Percentiles rank a stretch among this genome's conserved stretches.
Evolutionary conservation across 345 rosid species (phyloP).

Genomic region (Eutrema japonicum): DNA sequence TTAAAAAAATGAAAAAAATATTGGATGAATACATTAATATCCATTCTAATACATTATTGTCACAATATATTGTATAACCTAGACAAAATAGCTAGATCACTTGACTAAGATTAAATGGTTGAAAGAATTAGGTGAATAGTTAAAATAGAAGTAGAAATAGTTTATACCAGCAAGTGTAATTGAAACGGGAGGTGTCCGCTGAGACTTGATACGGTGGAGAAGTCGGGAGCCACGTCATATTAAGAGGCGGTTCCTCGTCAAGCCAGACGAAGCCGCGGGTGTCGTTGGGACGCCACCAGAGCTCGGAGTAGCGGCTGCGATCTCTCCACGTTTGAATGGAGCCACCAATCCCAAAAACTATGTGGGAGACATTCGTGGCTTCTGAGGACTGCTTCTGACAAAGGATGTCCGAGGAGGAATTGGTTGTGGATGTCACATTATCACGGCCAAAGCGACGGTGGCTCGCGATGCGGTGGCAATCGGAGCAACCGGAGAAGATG

Average conservation of each 20-base stretch:
- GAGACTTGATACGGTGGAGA: conserved; percentile 72
- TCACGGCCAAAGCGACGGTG: conserved; percentile 50
- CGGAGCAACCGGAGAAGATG: conserved; percentile 45
- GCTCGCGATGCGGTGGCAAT: conserved; percentile 33
- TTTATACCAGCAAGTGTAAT: conserved; percentile 59
- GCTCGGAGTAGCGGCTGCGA: conserved; percentile 64
- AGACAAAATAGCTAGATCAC: not conserved
- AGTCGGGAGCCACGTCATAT: conserved; percentile 50
- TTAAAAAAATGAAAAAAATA: not conserved
- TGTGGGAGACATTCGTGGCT: conserved; percentile 61
- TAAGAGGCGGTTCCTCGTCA: conserved; percentile 56
- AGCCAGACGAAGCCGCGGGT: conserved; percentile 90
- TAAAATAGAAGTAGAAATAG: conserved; percentile 14
- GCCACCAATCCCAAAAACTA: conserved; percentile 81
- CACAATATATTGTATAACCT: not conserved
- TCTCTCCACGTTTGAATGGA: conserved; percentile 75
- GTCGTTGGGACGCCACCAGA: conserved; percentile 79
- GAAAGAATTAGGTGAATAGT: not conserved
- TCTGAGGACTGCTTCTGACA: conserved; percentile 6
- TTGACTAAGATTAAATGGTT: not conserved
- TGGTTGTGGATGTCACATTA: conserved; percentile 48
- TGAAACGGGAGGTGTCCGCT: conserved; percentile 64
- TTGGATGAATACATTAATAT: not conserved
- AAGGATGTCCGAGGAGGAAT: conserved; percentile 22
- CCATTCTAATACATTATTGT: not conserved